Conservation (phyloP, 352 stramenopile species). For the Phytophthora aleatoria region DNA sequence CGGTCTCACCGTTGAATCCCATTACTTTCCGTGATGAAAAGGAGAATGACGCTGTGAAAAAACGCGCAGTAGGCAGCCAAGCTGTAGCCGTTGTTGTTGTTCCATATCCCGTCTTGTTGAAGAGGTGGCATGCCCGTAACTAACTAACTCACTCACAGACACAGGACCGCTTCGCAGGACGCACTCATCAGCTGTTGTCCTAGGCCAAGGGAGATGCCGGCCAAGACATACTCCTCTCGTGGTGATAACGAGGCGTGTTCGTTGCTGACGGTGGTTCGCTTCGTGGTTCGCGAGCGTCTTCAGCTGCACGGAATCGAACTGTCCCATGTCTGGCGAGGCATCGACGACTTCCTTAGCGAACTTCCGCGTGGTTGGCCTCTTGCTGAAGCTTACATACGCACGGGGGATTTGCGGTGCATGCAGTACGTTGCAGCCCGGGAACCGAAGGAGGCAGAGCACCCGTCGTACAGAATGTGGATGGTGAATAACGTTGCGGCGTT, state of each 20-base stretch:
- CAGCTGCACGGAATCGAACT: not conserved
- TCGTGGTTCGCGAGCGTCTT: not conserved
- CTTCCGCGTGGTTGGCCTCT: not conserved
- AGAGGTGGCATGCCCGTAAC: not conserved
- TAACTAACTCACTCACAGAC: too few relatives aligned
- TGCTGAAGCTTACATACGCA: not conserved
- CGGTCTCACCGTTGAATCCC: not conserved
- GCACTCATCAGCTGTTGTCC: conserved; percentile 15
- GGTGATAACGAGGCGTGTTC: too few relatives aligned
- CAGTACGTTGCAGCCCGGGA: not conserved
- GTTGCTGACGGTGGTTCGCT: not conserved
- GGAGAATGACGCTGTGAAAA: conserved; percentile 3
- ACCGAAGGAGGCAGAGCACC: not conserved
- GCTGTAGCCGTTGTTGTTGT: too few relatives aligned
- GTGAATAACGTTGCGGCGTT: conserved; percentile 3
- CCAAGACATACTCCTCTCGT: too few relatives aligned
- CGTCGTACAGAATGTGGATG: conserved; percentile 3
- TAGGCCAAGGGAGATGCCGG: too few relatives aligned
- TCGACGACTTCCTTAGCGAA: not conserved
- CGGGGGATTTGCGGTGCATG: not conserved
- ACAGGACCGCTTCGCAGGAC: conserved; percentile 2
- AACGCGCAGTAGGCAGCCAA: not conserved
- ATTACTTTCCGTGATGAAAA: not conserved
- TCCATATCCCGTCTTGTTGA: not conserved
- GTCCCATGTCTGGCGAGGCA: not conserved